Evolutionary conservation across 2,329 filamentous ascomycete species (phyloP).

Genomic region (Botrytis deweyae): DNA sequence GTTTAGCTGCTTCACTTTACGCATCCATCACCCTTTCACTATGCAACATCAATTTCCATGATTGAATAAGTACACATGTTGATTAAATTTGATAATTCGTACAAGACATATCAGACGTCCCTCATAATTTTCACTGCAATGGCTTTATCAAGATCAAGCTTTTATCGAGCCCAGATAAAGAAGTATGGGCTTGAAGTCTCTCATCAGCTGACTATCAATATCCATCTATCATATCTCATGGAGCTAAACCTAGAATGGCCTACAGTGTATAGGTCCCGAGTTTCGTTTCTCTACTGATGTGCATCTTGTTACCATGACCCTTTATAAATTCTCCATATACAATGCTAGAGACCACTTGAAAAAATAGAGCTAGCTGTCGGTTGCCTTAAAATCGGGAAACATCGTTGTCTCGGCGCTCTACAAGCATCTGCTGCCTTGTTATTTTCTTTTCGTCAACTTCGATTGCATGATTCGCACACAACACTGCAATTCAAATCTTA

Average conservation of each 20-base stretch:
- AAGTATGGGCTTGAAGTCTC: background rate
- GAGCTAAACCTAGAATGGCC: constrained; percentile 6
- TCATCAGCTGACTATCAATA: constrained; percentile 4
- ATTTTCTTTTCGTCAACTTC: constrained; percentile 7
- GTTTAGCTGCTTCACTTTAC: background rate
- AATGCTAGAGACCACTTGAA: background rate
- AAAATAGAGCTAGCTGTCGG: constrained; percentile 1
- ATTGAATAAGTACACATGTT: background rate
- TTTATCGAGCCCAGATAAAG: background rate
- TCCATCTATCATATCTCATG: background rate
- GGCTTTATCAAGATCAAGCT: background rate
- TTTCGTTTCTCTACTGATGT: constrained; percentile 8
- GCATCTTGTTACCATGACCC: background rate
- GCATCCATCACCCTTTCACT: background rate
- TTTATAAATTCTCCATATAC: background rate
- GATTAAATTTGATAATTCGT: background rate
- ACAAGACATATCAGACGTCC: background rate
- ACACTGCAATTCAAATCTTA: background rate
- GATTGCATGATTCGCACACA: constrained; percentile 1
- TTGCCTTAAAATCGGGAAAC: background rate
- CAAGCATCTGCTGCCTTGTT: background rate
- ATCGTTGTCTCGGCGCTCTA: constrained; percentile 5
- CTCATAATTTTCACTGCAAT: background rate
- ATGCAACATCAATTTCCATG: background rate
- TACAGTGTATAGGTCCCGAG: background rate